These are phyloP conservation scores for Alternaria arborescens DNA, from an alignment of 2,329 filamentous ascomycete species.

Conservation along the genomic window DNA sequence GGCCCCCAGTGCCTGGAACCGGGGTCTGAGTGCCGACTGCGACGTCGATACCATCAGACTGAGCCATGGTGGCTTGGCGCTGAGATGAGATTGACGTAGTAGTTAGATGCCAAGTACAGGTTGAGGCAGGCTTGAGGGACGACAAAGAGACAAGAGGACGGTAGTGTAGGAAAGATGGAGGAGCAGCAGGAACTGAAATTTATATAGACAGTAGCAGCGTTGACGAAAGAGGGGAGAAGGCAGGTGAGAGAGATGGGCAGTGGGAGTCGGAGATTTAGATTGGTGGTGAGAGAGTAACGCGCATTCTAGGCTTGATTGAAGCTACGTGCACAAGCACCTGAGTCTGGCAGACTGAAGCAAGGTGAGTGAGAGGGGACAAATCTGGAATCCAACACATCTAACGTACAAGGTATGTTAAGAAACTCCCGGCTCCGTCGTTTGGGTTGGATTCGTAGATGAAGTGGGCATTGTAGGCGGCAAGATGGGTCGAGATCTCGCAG, in stretches of 20 bases:
- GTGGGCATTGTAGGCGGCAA: not conserved
- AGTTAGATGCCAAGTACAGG: not conserved
- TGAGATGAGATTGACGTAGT: not conserved
- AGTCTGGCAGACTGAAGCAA: not conserved
- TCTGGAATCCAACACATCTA: not conserved
- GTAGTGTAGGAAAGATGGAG: constrained; percentile 8
- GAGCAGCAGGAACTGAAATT: not conserved
- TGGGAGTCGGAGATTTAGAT: not conserved
- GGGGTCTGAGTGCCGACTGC: constrained; percentile 5
- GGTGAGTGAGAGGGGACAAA: not conserved
- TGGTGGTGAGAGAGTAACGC: not conserved
- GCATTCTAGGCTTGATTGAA: not conserved
- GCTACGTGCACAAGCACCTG: not conserved
- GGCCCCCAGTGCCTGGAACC: not conserved
- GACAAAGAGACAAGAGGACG: not conserved
- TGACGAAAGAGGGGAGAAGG: not conserved
- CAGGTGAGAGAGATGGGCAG: constrained; percentile 1
- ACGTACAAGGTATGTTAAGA: not conserved
- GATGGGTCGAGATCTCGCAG: not conserved
- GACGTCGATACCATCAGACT: constrained; percentile 3
- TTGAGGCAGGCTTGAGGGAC: not conserved
- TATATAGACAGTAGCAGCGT: not conserved
- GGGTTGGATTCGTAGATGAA: not conserved
- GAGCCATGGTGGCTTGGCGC: not conserved
- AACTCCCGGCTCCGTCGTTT: not conserved